Evolutionary conservation across 129 eudicot species (phyloP).

Genomic region (Lactuca sativa): DNA sequence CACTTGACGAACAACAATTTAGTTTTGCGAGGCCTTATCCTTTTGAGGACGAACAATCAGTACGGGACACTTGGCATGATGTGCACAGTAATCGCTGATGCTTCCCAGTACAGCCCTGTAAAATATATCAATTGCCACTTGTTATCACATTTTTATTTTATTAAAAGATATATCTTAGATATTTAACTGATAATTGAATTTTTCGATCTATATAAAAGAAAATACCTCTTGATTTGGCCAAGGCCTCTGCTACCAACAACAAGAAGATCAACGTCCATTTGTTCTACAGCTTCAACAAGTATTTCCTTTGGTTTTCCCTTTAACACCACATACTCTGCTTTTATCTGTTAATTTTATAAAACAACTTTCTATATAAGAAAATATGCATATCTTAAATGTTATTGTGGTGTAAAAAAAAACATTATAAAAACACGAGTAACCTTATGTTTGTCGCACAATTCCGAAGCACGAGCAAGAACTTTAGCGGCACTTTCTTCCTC

Average conservation of each 20-base stretch:
- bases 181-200: neutral
- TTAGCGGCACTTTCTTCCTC: conserved; percentile 50
- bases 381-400: neutral
- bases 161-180: neutral
- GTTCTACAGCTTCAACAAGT: conserved; percentile 45
- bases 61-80: conserved; percentile 62
- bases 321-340: conserved; percentile 37
- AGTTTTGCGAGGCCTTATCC: conserved; percentile 32
- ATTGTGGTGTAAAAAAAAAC: too few species aligned
- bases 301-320: conserved; percentile 52
- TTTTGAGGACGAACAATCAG: conserved; percentile 54
- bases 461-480: conserved; percentile 54
- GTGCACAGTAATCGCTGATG: conserved; percentile 63
- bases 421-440: conserved; percentile 3
- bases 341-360: conserved; percentile 25
- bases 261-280: conserved; percentile 47
- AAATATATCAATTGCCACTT: neutral
- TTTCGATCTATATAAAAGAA: neutral
- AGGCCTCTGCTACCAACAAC: conserved; percentile 64
- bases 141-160: neutral
- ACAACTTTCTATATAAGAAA: too few species aligned
- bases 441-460: conserved; percentile 41
- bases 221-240: conserved; percentile 54
- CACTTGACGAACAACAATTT: neutral
- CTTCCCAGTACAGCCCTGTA: conserved; percentile 72